Evolutionary conservation across 73 alveolate genomes (phyloP).

Genomic region (Paramecium sonneborni): DNA sequence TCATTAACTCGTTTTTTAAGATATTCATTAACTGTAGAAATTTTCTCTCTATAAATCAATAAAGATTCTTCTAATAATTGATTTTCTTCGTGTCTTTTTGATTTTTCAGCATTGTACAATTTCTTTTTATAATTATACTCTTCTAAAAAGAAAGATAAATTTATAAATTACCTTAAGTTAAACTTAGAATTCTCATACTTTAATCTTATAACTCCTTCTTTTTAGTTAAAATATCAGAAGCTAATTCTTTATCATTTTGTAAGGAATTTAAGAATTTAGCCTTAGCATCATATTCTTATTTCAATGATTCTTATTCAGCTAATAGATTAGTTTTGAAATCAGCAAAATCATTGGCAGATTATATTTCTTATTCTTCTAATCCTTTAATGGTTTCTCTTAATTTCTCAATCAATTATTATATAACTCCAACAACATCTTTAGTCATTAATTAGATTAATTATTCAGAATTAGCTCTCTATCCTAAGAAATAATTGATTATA

Average conservation of each 20-base stretch:
- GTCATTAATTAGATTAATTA: slow-evolving; percentile 11
- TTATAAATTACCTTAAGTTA: not conserved
- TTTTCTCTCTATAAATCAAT: slow-evolving; percentile 36
- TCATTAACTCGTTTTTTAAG: slow-evolving; percentile 45
- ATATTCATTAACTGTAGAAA: slow-evolving; percentile 38
- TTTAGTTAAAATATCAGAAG: slow-evolving; percentile 14
- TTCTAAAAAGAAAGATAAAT: not conserved
- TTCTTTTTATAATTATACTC: slow-evolving; percentile 40
- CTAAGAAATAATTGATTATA: not conserved
- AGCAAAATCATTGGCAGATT: slow-evolving; percentile 47
- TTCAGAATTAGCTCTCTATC: not conserved
- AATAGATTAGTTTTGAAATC: slow-evolving; percentile 48
- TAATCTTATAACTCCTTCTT: slow-evolving; percentile 31
- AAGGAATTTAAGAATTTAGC: slow-evolving; percentile 44
- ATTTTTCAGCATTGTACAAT: not conserved
- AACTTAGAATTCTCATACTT: slow-evolving; percentile 36
- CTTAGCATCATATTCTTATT: slow-evolving; percentile 57
- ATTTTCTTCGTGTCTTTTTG: slow-evolving; percentile 48
- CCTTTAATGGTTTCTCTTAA: slow-evolving; percentile 52
- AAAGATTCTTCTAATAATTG: slow-evolving; percentile 39
- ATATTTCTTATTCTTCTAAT: slow-evolving; percentile 44
- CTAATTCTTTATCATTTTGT: slow-evolving; percentile 25
- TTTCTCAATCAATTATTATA: slow-evolving; percentile 32
- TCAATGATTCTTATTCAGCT: slow-evolving; percentile 57
- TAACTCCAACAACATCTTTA: slow-evolving; percentile 36